Base-by-base conservation (phyloP, 192 early-diverging fungal genomes). In the Funneliformis geosporum region DNA sequence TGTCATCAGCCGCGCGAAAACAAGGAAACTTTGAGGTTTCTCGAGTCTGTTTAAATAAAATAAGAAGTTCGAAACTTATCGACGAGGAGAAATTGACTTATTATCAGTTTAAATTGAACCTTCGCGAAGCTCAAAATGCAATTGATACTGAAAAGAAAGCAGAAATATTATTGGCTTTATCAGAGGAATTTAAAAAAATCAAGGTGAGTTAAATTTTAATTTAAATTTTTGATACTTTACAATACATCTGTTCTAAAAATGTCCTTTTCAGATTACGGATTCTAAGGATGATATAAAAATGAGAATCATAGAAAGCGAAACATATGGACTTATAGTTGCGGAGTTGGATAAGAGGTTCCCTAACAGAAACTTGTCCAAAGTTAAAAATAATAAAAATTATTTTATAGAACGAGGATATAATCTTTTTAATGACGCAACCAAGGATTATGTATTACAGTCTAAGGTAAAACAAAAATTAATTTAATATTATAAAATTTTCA, bases 11-110 rank as follows among this genome's bases (percentile, higher is more conserved):
- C n/a, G 91, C 92, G 2, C 81, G 85, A 33, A 76, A 87, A 2
- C 92, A 93, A 80, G 80, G 85, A 4, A 87, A 89, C 73, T 88
- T 89, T 79, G 80, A 76, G 39, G 88, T 92, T 2, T 89, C 92
- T n/a, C 79, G 79, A 7, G 77, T 83, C 8, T 89, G 87, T 72
- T 76, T 89, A n/a, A 28, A 65, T 0, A 75, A 80, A 44, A 80
- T 86, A 76, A 79, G 79, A 55, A 64, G 73, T 55, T 78, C 84
- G 16, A 81, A 66, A 21, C 80, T 85, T 18, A 44, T 81, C 16
- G 33, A 43, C 8, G 76, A 80, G 44, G 73, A 86, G 39, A 79
- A 81, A 1, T 79, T 69, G 10, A 21, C 71, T 25, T 60, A 79
- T 60, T 79, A 73, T 50, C 76, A 85, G 42, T 23, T 85, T 21